Percentiles rank a stretch among this genome's conserved stretches.
Conservation (phyloP, 495 filamentous ascomycete genomes). For the Neurospora sublineolata region DNA sequence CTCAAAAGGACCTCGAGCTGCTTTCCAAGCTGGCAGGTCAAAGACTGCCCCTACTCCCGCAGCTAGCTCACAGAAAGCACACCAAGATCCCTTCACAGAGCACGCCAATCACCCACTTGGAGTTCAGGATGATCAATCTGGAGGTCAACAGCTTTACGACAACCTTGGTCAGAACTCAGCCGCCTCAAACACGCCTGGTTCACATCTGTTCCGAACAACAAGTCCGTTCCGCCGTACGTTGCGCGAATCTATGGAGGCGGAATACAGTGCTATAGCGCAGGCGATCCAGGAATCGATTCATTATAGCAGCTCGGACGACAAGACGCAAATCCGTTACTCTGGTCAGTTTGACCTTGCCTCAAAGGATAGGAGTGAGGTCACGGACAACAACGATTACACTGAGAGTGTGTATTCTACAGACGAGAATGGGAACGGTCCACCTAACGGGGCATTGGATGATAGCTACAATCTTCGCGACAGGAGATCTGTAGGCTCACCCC, state of each 20-base stretch:
- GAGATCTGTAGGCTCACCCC: constrained; percentile 1
- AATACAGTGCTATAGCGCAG: constrained; percentile 13
- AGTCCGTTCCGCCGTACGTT: constrained; percentile 47
- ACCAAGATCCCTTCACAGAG: constrained; percentile 2
- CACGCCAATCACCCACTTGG: background rate
- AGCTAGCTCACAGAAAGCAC: background rate
- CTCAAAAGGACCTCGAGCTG: background rate
- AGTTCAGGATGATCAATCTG: background rate
- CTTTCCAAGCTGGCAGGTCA: background rate
- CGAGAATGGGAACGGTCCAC: constrained; percentile 4
- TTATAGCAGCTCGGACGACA: background rate
- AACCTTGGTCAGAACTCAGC: constrained; percentile 19
- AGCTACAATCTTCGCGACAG: background rate
- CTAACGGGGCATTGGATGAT: background rate
- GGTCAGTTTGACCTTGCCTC: constrained; percentile 13
- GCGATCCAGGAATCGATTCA: constrained; percentile 12
- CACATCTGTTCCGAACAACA: constrained; percentile 37
- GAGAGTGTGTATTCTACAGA: constrained; percentile 36
- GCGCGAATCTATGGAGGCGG: constrained; percentile 27
- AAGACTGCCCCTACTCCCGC: background rate
- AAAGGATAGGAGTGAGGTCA: constrained; percentile 19
- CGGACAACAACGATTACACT: constrained; percentile 22
- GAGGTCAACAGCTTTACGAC: constrained; percentile 3
- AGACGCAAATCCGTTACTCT: constrained; percentile 16
- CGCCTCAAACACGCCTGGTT: constrained; percentile 33